A percentile compares a stretch with the other conserved stretches of the same genome.
Conservation (phyloP, 208 protist genomes). For the Leishmania tarentolae region DNA sequence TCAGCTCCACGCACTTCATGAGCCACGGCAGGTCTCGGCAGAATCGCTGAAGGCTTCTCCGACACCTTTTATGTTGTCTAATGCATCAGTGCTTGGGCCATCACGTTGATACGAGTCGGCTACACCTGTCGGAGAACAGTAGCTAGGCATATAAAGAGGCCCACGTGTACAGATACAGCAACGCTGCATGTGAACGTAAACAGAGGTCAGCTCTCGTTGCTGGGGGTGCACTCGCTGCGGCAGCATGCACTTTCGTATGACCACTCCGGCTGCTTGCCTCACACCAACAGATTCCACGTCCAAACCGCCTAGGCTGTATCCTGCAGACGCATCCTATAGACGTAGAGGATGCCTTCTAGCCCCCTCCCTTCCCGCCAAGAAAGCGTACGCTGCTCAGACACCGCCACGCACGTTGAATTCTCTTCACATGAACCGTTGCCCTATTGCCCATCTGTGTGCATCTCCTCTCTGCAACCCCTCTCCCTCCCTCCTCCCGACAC, state of each 20-base stretch:
- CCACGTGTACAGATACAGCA: not conserved
- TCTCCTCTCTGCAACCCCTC: not conserved
- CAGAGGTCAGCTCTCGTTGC: not conserved
- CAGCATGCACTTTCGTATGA: not conserved
- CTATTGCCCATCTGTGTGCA: not conserved
- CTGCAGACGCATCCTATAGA: not conserved
- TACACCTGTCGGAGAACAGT: not conserved
- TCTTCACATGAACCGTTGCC: not conserved
- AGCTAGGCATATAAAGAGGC: not conserved
- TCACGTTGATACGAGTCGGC: not conserved
- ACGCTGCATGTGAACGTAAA: not conserved
- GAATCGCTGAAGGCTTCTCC: conserved; percentile 19
- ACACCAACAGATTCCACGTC: not conserved
- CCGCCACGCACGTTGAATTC: not conserved
- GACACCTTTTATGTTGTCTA: conserved; percentile 19
- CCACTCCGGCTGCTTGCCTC: not conserved
- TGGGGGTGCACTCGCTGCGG: not conserved
- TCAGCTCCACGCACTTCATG: conserved; percentile 37
- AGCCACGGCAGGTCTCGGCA: conserved; percentile 18
- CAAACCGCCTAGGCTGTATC: not conserved
- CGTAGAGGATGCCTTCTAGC: not conserved
- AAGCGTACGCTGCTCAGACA: not conserved
- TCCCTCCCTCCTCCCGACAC: not conserved
- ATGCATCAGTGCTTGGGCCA: conserved; percentile 31
- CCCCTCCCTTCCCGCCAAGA: too few species aligned